Evolutionary conservation across 352 stramenopile genomes (phyloP).

Genomic region (Phytophthora cactorum): DNA sequence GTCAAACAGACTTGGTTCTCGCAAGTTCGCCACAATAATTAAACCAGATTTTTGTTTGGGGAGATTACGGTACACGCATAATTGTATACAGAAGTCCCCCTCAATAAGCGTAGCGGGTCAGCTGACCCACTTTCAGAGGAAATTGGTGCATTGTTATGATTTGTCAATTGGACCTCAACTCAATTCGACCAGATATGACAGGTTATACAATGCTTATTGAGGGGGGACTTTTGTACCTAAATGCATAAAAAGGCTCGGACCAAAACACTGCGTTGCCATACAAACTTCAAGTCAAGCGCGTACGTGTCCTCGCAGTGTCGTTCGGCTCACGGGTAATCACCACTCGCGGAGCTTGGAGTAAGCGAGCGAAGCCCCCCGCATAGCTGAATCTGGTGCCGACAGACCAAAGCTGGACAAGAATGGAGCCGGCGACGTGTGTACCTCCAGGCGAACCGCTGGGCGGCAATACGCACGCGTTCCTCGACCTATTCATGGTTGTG

Average conservation of each 20-base stretch:
- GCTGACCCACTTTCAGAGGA: too few species aligned
- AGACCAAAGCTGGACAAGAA: conserved; percentile 1
- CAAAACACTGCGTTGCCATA: conserved; percentile 18
- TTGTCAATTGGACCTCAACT: too few species aligned
- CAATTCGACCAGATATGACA: too few species aligned
- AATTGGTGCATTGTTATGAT: too few species aligned
- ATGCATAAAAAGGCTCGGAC: conserved; percentile 5
- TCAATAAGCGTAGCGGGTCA: too few species aligned
- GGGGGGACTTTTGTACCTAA: background rate
- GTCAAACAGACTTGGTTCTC: background rate
- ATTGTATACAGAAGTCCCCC: too few species aligned
- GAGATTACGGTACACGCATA: background rate
- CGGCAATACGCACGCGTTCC: conserved; percentile 41
- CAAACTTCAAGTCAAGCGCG: conserved; percentile 20
- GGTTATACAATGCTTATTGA: too few species aligned
- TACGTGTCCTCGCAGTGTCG: conserved; percentile 6
- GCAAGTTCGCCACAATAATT: background rate
- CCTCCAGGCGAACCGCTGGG: conserved; percentile 11
- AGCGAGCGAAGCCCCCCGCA: conserved; percentile 2
- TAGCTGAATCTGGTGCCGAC: conserved; percentile 17
- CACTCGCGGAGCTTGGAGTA: conserved; percentile 7
- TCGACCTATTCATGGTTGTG: conserved; percentile 73
- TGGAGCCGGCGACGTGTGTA: conserved; percentile 28
- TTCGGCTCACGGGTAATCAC: conserved; percentile 19
- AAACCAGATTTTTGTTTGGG: background rate